These are phyloP conservation scores for Phytophthora sojae DNA, from an alignment of 352 stramenopile genomes.

Conservation along the genomic window DNA sequence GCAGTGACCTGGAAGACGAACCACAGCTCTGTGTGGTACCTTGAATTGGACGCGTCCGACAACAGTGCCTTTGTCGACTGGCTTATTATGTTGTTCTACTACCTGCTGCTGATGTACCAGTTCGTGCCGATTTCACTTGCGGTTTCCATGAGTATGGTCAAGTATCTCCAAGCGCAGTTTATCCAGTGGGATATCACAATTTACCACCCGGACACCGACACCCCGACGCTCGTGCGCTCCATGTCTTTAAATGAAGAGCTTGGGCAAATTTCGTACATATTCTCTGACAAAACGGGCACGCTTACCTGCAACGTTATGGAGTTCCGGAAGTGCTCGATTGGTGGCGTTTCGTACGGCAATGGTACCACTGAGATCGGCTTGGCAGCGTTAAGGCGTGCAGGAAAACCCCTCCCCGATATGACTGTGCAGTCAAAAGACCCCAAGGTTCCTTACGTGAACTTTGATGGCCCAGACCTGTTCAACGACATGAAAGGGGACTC, in stretches of 20 bases:
- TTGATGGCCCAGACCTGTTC: constrained; percentile 73
- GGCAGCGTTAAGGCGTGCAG: constrained; percentile 65
- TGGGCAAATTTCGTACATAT: constrained; percentile 98
- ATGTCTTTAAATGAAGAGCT: constrained; percentile 96
- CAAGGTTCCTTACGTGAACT: constrained; percentile 78
- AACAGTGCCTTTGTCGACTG: constrained; percentile 56
- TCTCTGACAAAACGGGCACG: constrained; percentile 99
- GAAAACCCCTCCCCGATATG: constrained; percentile 58
- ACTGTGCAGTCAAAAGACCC: constrained; percentile 26
- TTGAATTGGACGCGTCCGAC: constrained; percentile 45
- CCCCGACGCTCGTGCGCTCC: constrained; percentile 90
- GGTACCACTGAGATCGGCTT: constrained; percentile 87
- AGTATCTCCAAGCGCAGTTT: constrained; percentile 95
- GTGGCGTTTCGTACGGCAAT: constrained; percentile 88
- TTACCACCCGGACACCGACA: constrained; percentile 90
- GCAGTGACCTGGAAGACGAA: constrained; percentile 62
- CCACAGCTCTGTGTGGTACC: constrained; percentile 67
- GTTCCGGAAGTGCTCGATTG: constrained; percentile 94
- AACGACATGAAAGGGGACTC: constrained; percentile 71
- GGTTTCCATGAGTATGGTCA: constrained; percentile 97
- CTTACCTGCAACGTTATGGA: constrained; percentile 99
- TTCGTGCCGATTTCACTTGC: constrained; percentile 98
- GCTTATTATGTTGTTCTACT: constrained; percentile 93
- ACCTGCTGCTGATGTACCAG: constrained; percentile 96
- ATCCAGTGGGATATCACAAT: constrained; percentile 96